Conservation (phyloP, 371 early-diverging fungal genomes). For the Apophysomyces variabilis region DNA sequence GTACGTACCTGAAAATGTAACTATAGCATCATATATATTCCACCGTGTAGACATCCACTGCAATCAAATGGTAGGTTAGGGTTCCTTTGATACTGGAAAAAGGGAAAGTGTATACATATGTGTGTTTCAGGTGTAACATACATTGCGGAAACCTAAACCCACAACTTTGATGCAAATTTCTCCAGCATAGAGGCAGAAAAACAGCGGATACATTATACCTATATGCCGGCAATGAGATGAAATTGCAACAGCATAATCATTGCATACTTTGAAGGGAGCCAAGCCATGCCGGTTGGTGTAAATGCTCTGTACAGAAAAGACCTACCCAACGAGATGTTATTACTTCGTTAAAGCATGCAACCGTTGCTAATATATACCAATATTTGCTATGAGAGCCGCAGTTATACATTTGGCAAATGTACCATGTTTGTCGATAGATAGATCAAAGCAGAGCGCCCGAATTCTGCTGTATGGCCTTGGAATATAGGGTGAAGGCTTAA, state of each 20-base stretch:
- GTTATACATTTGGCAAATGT: conserved; percentile 44
- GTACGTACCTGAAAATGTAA: conserved; percentile 35
- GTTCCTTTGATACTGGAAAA: background rate
- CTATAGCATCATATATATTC: conserved; percentile 52
- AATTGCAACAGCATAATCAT: background rate
- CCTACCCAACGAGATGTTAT: conserved; percentile 2
- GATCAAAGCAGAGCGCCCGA: conserved; percentile 49
- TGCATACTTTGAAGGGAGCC: conserved; percentile 37
- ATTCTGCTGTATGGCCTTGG: conserved; percentile 39
- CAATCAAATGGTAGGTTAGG: background rate
- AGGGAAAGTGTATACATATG: no score
- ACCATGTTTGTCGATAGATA: conserved; percentile 53
- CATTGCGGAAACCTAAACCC: conserved; percentile 53
- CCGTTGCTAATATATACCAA: conserved; percentile 16
- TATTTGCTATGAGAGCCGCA: conserved; percentile 36
- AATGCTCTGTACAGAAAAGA: conserved; percentile 45
- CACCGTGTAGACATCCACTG: conserved; percentile 53
- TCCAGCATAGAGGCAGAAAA: conserved; percentile 40
- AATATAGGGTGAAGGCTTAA: conserved; percentile 49
- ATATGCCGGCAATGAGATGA: background rate
- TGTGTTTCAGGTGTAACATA: conserved; percentile 7
- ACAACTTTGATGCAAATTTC: conserved; percentile 50
- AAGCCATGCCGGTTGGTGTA: conserved; percentile 37
- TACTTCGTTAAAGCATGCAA: background rate
- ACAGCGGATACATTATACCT: conserved; percentile 37